Conservation (phyloP, 192 early-diverging fungal species). For the Coemansia sp. region DNA sequence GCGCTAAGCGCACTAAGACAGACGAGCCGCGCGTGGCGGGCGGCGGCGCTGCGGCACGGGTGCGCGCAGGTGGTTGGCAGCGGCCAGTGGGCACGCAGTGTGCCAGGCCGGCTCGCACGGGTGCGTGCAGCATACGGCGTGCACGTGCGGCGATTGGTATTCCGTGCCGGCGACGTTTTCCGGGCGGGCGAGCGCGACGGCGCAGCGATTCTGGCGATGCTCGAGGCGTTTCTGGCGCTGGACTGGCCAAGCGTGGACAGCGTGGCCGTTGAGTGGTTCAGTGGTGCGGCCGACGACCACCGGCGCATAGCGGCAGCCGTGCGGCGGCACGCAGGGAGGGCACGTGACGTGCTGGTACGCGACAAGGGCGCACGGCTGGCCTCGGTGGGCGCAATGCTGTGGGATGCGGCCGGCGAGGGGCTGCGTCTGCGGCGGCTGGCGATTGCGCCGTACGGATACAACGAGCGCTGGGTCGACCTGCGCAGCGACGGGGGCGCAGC, state of each 20-base stretch:
- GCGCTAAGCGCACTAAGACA: slow-evolving; percentile 31
- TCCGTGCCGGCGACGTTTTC: slow-evolving; percentile 31
- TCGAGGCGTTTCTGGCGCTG: slow-evolving; percentile 36
- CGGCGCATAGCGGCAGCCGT: slow-evolving; percentile 23
- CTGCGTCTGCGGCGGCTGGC: slow-evolving; percentile 22
- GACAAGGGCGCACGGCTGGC: slow-evolving; percentile 29
- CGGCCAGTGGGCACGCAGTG: slow-evolving; percentile 42
- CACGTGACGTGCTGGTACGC: slow-evolving; percentile 33
- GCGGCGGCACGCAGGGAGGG: slow-evolving; percentile 18
- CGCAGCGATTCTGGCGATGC: slow-evolving; percentile 11
- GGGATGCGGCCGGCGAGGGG: background rate
- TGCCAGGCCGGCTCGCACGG: slow-evolving; percentile 8
- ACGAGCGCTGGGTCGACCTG: slow-evolving; percentile 42
- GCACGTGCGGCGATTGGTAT: slow-evolving; percentile 36
- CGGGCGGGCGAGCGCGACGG: slow-evolving; percentile 13
- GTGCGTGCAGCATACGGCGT: slow-evolving; percentile 10
- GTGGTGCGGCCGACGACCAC: slow-evolving; percentile 19
- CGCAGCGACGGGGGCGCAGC: slow-evolving; percentile 19
- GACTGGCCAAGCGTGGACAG: slow-evolving; percentile 32
- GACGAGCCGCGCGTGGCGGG: slow-evolving; percentile 34
- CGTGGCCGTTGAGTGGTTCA: slow-evolving; percentile 43
- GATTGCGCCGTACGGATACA: slow-evolving; percentile 40
- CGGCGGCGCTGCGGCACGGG: slow-evolving; percentile 32
- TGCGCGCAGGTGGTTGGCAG: slow-evolving; percentile 34
- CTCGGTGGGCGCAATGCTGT: slow-evolving; percentile 10